Percentiles rank a stretch among this genome's conserved stretches.
These are phyloP conservation scores for Mycena epipterygia DNA, from an alignment of 768 basidiomycete species.

Conservation along the genomic window DNA sequence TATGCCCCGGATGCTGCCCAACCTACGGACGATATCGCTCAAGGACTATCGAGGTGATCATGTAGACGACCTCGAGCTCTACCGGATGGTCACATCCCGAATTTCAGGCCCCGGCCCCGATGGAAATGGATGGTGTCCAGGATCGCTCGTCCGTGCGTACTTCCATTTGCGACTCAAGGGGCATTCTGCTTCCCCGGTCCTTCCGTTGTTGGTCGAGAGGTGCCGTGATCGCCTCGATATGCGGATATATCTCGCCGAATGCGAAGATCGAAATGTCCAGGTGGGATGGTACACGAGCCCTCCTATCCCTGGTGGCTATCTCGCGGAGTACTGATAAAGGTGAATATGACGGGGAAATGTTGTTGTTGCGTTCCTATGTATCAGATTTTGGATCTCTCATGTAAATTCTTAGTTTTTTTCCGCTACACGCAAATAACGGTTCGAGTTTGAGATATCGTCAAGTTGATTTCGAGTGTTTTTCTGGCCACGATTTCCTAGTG, in stretches of 20 bases:
- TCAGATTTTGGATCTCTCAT: not conserved
- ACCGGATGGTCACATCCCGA: constrained; percentile 34
- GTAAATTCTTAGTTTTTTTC: too few relatives aligned
- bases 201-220: constrained; percentile 33
- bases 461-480: too few relatives aligned
- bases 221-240: constrained; percentile 32
- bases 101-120: constrained; percentile 8
- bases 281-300: constrained; percentile 32
- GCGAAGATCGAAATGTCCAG: constrained; percentile 6
- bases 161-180: constrained; percentile 31
- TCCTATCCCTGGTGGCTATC: constrained; percentile 33
- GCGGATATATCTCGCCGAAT: constrained; percentile 24
- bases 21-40: constrained; percentile 24
- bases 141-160: constrained; percentile 13
- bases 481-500: too few relatives aligned
- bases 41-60: constrained; percentile 20
- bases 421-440: too few relatives aligned
- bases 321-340: constrained; percentile 19
- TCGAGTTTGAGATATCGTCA: too few relatives aligned
- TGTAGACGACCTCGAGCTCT: constrained; percentile 30
- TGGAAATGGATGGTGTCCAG: not conserved
- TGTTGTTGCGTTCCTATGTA: too few relatives aligned
- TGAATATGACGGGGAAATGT: too few relatives aligned
- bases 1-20: constrained; percentile 18
- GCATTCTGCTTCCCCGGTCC: constrained; percentile 24